Percentiles rank a stretch among this genome's conserved stretches.
phyloP scores from a whole-genome alignment of 331 rosid species.

The Pyrus hybrid region DNA sequence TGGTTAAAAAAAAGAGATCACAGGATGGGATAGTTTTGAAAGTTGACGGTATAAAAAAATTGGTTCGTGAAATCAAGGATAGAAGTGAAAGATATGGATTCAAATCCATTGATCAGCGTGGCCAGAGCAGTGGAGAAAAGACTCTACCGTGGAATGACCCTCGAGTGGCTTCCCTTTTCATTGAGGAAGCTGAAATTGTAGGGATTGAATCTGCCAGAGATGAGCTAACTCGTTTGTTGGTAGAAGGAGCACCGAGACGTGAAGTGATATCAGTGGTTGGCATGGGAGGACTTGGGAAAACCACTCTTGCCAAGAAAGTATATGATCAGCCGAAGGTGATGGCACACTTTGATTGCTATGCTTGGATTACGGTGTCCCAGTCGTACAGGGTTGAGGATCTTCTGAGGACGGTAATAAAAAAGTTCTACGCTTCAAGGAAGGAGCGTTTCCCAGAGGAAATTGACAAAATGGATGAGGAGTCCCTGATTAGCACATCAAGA shows the following conservation, averaged over 20 bases:
- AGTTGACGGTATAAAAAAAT: neutral
- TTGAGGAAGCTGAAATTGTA: conserved; percentile 4
- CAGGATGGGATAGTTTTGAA: neutral
- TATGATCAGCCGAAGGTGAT: neutral
- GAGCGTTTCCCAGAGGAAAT: neutral
- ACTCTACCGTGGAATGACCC: neutral
- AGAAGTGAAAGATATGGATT: neutral
- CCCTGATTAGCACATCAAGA: neutral
- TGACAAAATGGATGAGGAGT: neutral
- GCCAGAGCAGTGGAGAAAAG: neutral
- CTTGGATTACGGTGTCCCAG: neutral
- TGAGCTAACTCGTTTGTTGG: neutral
- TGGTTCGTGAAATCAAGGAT: neutral
- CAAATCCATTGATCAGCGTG: neutral
- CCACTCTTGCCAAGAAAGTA: neutral
- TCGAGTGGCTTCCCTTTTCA: conserved; percentile 11
- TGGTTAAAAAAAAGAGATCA: conserved; percentile 1
- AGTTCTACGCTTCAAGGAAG: neutral
- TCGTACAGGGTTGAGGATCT: neutral
- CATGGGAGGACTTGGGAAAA: neutral
- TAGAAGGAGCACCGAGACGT: neutral
- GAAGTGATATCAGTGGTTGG: neutral
- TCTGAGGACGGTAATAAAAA: neutral
- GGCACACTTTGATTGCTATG: neutral
- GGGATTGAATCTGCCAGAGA: neutral